These are phyloP conservation scores for Aspergillus sp. DNA, from an alignment of 2,329 filamentous ascomycete genomes.

Conservation along the genomic window DNA sequence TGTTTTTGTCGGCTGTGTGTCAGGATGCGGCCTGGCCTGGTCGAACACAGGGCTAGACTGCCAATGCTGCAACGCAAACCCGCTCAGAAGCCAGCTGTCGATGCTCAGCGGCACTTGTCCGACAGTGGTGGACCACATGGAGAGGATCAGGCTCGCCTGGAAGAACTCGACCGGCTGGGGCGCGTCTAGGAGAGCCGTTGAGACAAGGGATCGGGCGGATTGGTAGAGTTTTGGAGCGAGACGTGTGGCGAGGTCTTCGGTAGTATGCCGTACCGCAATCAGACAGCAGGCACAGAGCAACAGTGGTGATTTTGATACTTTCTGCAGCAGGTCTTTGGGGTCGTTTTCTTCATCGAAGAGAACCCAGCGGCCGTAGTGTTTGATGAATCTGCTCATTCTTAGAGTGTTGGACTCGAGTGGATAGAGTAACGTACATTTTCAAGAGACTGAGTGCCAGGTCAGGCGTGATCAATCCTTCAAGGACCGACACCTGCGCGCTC, in stretches of 20 bases:
- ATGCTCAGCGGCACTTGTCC: conserved; percentile 45
- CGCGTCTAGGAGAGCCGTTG: conserved; percentile 31
- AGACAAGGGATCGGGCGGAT: conserved; percentile 27
- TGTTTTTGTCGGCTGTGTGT: conserved; percentile 12
- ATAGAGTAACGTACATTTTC: neutral
- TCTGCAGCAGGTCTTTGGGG: conserved; percentile 27
- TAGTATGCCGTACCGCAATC: conserved; percentile 44
- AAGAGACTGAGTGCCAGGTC: conserved; percentile 8
- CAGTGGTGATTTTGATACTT: conserved; percentile 37
- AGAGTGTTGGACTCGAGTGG: neutral
- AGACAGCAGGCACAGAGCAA: conserved; percentile 41
- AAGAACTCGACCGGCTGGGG: conserved; percentile 46
- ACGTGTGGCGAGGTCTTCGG: conserved; percentile 35
- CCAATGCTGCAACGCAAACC: conserved; percentile 45
- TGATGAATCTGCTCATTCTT: conserved; percentile 30
- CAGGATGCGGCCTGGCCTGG: conserved; percentile 7
- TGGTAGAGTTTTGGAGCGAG: conserved; percentile 41
- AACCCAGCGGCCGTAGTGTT: conserved; percentile 46
- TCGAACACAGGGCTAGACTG: conserved; percentile 38
- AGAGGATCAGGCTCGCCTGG: conserved; percentile 43
- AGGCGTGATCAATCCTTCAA: conserved; percentile 19
- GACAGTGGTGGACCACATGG: conserved; percentile 48
- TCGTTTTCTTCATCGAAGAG: conserved; percentile 31
- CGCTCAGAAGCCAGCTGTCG: conserved; percentile 47
- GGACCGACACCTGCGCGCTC: conserved; percentile 8